phyloP scores from a whole-genome alignment of 257 asterid species.

The Solanum pimpinellifolium region DNA sequence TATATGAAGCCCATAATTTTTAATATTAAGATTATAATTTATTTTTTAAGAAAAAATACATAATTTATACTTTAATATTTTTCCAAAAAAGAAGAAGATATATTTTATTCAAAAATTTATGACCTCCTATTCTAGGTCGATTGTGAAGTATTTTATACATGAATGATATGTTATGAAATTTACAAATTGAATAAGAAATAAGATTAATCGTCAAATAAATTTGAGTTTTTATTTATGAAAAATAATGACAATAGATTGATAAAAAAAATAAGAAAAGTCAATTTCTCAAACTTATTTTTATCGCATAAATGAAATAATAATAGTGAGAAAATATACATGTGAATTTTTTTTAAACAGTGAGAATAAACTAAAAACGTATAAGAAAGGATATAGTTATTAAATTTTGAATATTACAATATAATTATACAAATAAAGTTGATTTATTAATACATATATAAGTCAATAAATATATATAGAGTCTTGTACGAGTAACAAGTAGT shows the following conservation, averaged over 20 bases:
- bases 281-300: too few relatives aligned
- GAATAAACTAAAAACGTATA: neutral
- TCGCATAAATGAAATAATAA: too few relatives aligned
- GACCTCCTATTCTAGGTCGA: neutral
- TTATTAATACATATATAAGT: too few relatives aligned
- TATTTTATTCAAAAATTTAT: neutral
- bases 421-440: neutral
- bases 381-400: too few relatives aligned
- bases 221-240: neutral
- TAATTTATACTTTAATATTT: neutral
- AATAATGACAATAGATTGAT: too few relatives aligned
- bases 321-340: neutral
- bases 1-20: neutral
- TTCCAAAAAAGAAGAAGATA: neutral
- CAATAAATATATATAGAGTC: neutral
- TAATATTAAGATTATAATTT: neutral
- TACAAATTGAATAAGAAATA: neutral
- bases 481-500: neutral
- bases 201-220: neutral
- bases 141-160: too few relatives aligned
- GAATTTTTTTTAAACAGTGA: too few relatives aligned
- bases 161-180: neutral
- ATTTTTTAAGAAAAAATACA: neutral
- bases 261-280: too few relatives aligned
- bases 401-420: neutral